A percentile compares a stretch with the other conserved stretches of the same genome.
phyloP scores from a whole-genome alignment of 208 protist species.

The Trichomonas tenax region DNA sequence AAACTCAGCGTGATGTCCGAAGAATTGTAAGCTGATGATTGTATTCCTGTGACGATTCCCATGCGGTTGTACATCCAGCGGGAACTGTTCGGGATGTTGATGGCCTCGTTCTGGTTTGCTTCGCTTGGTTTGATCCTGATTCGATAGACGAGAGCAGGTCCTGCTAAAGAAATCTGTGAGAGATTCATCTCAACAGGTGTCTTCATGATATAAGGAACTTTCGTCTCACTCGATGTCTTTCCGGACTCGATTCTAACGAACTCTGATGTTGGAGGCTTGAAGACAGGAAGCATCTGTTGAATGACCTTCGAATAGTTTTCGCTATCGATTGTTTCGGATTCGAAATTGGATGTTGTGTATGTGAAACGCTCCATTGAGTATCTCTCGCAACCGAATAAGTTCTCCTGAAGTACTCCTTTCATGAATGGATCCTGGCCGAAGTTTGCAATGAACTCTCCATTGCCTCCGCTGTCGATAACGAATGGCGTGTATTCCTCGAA shows the following conservation, averaged over 20 bases:
- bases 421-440: not conserved
- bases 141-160: not conserved
- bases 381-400: not conserved
- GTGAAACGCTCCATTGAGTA: not conserved
- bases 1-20: not conserved
- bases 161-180: not conserved
- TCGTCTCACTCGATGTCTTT: not conserved
- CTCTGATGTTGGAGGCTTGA: not conserved
- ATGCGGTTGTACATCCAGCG: not conserved
- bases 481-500: not conserved
- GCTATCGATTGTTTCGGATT: not conserved
- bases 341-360: not conserved
- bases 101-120: not conserved
- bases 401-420: not conserved
- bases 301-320: not conserved
- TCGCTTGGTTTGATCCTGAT: not conserved
- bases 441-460: not conserved
- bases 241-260: not conserved
- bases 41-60: not conserved
- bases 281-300: not conserved
- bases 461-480: not conserved
- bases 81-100: not conserved
- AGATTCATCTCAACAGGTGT: not conserved
- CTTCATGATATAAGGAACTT: not conserved
- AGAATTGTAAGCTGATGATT: not conserved